phyloP scores from a whole-genome alignment of 371 early-diverging fungal species.

The Vavraia culicis region DNA sequence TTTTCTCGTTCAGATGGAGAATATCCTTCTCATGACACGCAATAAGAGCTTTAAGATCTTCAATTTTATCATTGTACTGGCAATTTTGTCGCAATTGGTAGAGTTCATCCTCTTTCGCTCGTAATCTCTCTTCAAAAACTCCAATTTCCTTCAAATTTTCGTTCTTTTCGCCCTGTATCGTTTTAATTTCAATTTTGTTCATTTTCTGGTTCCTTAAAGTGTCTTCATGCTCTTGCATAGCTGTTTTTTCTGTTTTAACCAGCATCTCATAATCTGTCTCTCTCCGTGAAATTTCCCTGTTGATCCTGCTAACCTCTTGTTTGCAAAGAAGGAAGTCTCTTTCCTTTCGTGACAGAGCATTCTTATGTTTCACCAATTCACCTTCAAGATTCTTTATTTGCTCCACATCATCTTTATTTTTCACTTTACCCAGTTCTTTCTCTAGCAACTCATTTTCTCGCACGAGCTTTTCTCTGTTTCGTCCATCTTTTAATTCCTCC shows the following conservation, averaged over 20 bases:
- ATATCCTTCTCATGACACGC: slow-evolving; percentile 47
- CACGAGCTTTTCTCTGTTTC: neutral
- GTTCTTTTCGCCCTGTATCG: neutral
- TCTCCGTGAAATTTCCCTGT: too few species aligned
- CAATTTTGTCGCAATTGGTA: too few species aligned
- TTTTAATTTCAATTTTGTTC: neutral
- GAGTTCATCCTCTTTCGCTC: slow-evolving; percentile 48
- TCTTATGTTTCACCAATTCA: slow-evolving; percentile 50
- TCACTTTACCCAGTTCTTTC: slow-evolving; percentile 47
- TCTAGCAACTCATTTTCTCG: slow-evolving; percentile 4
- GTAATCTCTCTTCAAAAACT: slow-evolving; percentile 56
- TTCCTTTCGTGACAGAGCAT: slow-evolving; percentile 1
- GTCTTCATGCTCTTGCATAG: neutral
- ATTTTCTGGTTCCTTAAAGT: neutral
- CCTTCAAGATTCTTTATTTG: slow-evolving; percentile 45
- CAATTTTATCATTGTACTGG: too few species aligned
- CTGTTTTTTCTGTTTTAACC: slow-evolving; percentile 47
- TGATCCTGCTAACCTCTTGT: too few species aligned
- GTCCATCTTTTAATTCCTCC: neutral
- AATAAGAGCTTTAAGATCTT: too few species aligned
- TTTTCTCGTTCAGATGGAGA: slow-evolving; percentile 52
- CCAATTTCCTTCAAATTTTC: slow-evolving; percentile 23
- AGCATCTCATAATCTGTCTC: slow-evolving; percentile 38
- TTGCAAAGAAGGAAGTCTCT: too few species aligned
- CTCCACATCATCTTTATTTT: slow-evolving; percentile 56